Base-by-base conservation (phyloP, 371 early-diverging fungal species). In the Funneliformis caledonium region DNA sequence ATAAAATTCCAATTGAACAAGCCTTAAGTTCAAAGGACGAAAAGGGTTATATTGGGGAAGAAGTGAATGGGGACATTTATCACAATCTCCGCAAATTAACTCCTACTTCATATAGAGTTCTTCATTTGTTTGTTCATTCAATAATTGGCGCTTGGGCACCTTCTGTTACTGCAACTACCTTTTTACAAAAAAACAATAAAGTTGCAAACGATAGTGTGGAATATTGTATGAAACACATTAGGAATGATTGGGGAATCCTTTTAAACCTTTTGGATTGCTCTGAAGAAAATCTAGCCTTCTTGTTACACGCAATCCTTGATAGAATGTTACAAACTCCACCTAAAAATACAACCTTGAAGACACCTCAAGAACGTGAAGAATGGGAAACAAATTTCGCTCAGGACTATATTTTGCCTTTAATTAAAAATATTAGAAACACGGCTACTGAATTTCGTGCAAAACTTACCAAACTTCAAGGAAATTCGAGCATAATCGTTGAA, bases 81-180 rank as follows among this genome's bases (percentile, higher is more conserved):
- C 74, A 73, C 26, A 59, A n/a, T 48, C 50, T 73, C 8, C 31
- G 80, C 31, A 19, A 14, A 7, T 37, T 80, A 31, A 4, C 73
- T 45, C 74, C 80, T 26, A 50, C 59, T 14, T 45, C 80, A 12
- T 80, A 80, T 64, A 37, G 80, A 42, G 64, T 80, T 12, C 56
- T 80, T 6, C 80, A 80, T 74, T 52, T 80, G 22, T 80, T 80
- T n/a, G 47, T 72, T 37, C 80, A 80, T 61, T n/a, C 45, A 10
- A 61, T 80, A 12, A 62, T 81, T 42, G 75, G 76, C 11, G 47
- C 72, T 45, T 78, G 45, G 37, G 45, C 65, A 19, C 76, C 65
- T 56, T 45, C 81, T 50, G 42, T 42, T 4, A 26, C 50, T 2
- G 81, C 68, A 12, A n/a, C 16, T 65, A 50, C 14, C 8, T 78